Conservation (phyloP, 805 yeast genomes). For the Yarrowia alimentaria region DNA sequence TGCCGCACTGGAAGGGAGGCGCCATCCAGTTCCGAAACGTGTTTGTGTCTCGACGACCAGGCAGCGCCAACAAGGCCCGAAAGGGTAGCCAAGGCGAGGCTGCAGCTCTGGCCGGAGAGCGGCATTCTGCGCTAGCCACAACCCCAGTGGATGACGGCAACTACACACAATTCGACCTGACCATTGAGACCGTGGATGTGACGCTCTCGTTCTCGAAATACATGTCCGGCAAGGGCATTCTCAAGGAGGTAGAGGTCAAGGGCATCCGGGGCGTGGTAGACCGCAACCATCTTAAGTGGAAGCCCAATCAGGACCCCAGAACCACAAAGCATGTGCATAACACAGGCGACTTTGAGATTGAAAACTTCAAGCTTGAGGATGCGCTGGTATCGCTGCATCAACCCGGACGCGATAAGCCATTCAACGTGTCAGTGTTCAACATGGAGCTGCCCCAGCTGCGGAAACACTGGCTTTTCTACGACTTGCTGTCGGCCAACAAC, state of each 20-base stretch:
- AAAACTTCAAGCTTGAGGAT: slow-evolving; percentile 78
- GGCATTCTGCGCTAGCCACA: slow-evolving; percentile 38
- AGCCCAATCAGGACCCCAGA: slow-evolving; percentile 76
- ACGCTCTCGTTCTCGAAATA: slow-evolving; percentile 81
- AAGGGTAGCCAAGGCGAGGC: slow-evolving; percentile 77
- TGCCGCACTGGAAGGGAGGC: slow-evolving; percentile 90
- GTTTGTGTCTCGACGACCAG: slow-evolving; percentile 81
- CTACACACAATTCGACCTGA: slow-evolving; percentile 91
- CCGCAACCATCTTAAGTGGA: slow-evolving; percentile 82
- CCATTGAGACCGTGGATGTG: slow-evolving; percentile 79
- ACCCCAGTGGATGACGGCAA: slow-evolving; percentile 70
- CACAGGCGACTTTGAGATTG: slow-evolving; percentile 93
- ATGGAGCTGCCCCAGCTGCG: slow-evolving; percentile 77
- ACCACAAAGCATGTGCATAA: slow-evolving; percentile 68
- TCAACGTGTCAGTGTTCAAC: slow-evolving; percentile 81
- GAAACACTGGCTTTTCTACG: slow-evolving; percentile 92
- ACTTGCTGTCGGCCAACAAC: slow-evolving; percentile 75
- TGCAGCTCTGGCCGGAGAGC: slow-evolving; percentile 42
- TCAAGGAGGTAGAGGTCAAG: slow-evolving; percentile 72
- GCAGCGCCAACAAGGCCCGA: slow-evolving; percentile 48
- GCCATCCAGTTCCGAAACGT: slow-evolving; percentile 81
- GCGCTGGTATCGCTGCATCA: slow-evolving; percentile 77
- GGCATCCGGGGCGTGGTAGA: slow-evolving; percentile 94
- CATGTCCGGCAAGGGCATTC: slow-evolving; percentile 84
- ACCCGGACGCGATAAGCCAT: slow-evolving; percentile 70